These are phyloP conservation scores for Candida khao-thaluensis DNA, from an alignment of 805 yeast species.

Conservation along the genomic window DNA sequence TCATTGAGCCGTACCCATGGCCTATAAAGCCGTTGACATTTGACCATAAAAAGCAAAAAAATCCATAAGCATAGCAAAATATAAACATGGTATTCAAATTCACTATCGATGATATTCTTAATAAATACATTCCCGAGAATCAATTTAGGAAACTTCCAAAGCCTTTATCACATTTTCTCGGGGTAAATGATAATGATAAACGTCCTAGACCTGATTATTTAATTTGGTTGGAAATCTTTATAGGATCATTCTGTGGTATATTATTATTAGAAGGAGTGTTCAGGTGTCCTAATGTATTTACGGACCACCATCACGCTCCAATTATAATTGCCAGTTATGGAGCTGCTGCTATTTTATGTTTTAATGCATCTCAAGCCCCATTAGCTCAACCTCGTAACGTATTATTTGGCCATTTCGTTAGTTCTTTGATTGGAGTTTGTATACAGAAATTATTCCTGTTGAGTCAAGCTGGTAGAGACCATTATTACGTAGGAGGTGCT, in stretches of 20 bases:
- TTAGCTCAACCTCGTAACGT: slow-evolving; percentile 65
- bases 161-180: slow-evolving; percentile 37
- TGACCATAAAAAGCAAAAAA: too few species aligned
- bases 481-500: slow-evolving; percentile 60
- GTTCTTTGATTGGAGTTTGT: slow-evolving; percentile 54
- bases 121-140: slow-evolving; percentile 29
- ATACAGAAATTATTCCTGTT: slow-evolving; percentile 54
- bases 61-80: neutral
- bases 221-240: slow-evolving; percentile 47
- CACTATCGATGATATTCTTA: slow-evolving; percentile 32
- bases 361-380: slow-evolving; percentile 55
- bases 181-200: slow-evolving; percentile 28
- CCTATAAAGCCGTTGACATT: too few species aligned
- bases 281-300: slow-evolving; percentile 37
- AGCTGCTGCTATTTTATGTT: slow-evolving; percentile 60
- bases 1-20: too few species aligned
- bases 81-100: slow-evolving; percentile 36
- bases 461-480: slow-evolving; percentile 38
- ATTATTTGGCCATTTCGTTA: slow-evolving; percentile 53
- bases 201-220: slow-evolving; percentile 32
- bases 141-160: slow-evolving; percentile 31
- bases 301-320: slow-evolving; percentile 44
- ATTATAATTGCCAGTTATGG: slow-evolving; percentile 56
- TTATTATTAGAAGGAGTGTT: slow-evolving; percentile 48
- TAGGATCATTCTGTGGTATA: slow-evolving; percentile 48